These are phyloP conservation scores for Podila horticola DNA, from an alignment of 192 early-diverging fungal species.

Conservation along the genomic window DNA sequence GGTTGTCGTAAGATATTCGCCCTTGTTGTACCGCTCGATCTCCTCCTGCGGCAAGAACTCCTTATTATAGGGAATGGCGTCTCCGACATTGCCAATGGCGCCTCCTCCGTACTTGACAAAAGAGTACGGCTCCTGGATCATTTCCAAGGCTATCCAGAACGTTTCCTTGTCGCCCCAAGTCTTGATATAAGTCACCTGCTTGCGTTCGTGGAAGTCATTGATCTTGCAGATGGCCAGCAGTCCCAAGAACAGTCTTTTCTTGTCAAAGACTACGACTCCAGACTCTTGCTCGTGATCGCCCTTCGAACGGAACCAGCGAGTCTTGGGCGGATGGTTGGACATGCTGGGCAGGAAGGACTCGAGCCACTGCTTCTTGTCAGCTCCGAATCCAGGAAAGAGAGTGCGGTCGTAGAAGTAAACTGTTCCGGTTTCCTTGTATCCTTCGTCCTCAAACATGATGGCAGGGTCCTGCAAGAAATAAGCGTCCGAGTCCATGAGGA, in stretches of 20 bases:
- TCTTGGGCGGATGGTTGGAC: conserved; percentile 51
- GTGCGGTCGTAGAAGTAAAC: conserved; percentile 75
- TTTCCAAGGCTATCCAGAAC: conserved; percentile 74
- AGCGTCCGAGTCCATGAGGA: conserved; percentile 79
- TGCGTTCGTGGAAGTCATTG: conserved; percentile 57
- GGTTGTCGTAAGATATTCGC: conserved; percentile 19
- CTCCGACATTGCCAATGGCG: conserved; percentile 60
- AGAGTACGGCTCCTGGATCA: conserved; percentile 64
- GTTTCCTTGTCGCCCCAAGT: conserved; percentile 75
- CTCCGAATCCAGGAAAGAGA: conserved; percentile 32
- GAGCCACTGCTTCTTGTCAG: conserved; percentile 57
- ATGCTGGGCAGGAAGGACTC: conserved; percentile 58
- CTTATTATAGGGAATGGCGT: conserved; percentile 39
- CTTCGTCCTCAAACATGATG: conserved; percentile 60
- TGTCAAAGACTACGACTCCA: conserved; percentile 68
- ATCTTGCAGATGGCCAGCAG: conserved; percentile 66
- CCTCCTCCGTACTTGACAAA: conserved; percentile 60
- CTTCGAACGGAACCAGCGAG: conserved; percentile 51
- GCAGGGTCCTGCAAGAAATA: conserved; percentile 68
- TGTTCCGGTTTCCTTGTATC: conserved; percentile 57
- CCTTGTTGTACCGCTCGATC: conserved; percentile 34
- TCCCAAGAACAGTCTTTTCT: conserved; percentile 58
- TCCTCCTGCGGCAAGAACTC: conserved; percentile 27
- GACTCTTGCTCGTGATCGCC: conserved; percentile 72
- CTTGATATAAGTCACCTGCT: conserved; percentile 55